Conservation (phyloP, 805 yeast genomes). For the Candida silvicultrix region DNA sequence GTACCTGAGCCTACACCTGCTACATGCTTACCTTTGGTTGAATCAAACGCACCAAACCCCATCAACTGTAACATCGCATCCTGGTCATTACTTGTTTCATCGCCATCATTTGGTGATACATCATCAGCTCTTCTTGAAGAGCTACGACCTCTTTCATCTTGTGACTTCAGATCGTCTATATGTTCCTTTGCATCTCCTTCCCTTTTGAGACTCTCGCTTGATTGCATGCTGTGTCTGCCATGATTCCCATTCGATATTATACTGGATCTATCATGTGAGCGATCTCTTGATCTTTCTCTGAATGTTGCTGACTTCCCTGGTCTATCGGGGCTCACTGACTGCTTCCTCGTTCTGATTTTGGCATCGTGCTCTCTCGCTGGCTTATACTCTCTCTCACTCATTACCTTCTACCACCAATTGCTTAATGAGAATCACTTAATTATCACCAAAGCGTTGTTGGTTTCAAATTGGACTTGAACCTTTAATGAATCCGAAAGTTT, state of each 20-base stretch:
- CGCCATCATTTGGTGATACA: conserved; percentile 8
- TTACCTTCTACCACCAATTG: neutral
- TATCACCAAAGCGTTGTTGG: neutral
- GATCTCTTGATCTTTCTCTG: conserved; percentile 10
- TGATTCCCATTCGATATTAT: neutral
- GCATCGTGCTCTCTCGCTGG: neutral
- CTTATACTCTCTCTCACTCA: neutral
- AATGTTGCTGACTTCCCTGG: conserved; percentile 1
- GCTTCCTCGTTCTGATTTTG: conserved; percentile 1
- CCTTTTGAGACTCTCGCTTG: neutral
- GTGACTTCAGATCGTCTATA: neutral
- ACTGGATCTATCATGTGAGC: conserved; percentile 1
- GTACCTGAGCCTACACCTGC: conserved; percentile 40
- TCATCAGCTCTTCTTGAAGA: conserved; percentile 15
- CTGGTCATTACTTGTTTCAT: conserved; percentile 19
- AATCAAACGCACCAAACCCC: conserved; percentile 52
- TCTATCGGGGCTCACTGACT: conserved; percentile 6
- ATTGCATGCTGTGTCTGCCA: no score
- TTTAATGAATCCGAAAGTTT: neutral
- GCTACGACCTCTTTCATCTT: conserved; percentile 20
- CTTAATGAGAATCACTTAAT: no score
- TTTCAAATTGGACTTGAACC: no score
- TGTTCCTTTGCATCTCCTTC: neutral
- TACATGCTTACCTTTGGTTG: conserved; percentile 54
- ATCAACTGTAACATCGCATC: conserved; percentile 37